Evolutionary conservation across 2,329 filamentous ascomycete genomes (phyloP), one percentile per base, ranked within the genome.

Genomic region (Amylocarpus encephaloides): DNA sequence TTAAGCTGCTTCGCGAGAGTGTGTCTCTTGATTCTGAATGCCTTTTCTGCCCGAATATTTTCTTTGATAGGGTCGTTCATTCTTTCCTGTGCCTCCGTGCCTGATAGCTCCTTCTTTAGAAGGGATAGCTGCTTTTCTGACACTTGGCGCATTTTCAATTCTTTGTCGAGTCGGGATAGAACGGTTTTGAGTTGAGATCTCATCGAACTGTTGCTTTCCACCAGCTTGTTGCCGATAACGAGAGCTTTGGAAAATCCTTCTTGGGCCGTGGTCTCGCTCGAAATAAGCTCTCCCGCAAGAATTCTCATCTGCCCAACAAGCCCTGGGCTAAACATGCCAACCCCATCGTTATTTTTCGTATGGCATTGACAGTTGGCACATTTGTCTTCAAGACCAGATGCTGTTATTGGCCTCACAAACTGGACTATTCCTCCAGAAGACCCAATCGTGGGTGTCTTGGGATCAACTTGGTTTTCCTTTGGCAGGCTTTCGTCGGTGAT

Each of bases 21-120:
- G 19, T 26, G 11, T 19, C 46, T 42, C 29, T 41, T 32, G 10
- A 36, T 18, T n/a, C 30, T 26, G 18, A 48, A 48, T 15, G 13
- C 38, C 15, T n/a, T 11, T 26, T 48, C 39, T 22, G 46, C 38
- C 42, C 46, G 26, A 42, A 42, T 41, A 19, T 48, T 41, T 29
- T 41, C 29, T n/a, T 18, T 6, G 16, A 48, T 36, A n/a, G 16
- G 16, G 13, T 48, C 38, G 36, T 38, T 19, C 5, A 16, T 16
- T 12, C 18, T 35, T 30, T 48, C 38, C 6, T 42, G 10, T 3
- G 29, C 30, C 33, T 29, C 30, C 26, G 34, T 32, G 9, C 19
- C 30, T 7, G 30, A 15, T n/a, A 48, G 18, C 36, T 42, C 46
- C 6, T 18, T 3, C 15, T 19, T n/a, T 11, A 48, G 16, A 7